Percentiles rank a stretch among this genome's conserved stretches.
Conservation (phyloP, 1,284 basidiomycete species). For the Tylopilus sp. region DNA sequence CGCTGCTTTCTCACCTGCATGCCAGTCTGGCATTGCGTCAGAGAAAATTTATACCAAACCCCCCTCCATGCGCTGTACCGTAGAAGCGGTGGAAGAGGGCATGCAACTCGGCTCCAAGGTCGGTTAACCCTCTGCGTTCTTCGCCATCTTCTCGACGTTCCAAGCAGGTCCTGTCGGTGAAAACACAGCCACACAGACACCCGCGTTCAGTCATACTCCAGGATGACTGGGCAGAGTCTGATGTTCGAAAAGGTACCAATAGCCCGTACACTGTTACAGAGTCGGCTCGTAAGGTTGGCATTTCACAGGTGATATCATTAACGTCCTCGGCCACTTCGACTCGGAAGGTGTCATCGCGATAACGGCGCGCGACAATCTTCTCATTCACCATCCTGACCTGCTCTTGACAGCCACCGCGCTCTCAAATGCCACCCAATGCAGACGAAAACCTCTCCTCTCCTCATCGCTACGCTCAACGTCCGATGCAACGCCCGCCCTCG, state of each 20-base stretch:
- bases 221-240: conserved; percentile 65
- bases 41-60: conserved; percentile 29
- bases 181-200: conserved; percentile 40
- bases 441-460: conserved; percentile 77
- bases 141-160: conserved; percentile 4
- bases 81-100: conserved; percentile 41
- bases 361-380: conserved; percentile 53
- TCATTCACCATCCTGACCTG: conserved; percentile 87
- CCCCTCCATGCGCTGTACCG: conserved; percentile 49
- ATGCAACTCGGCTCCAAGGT: conserved; percentile 20
- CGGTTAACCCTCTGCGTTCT: not conserved
- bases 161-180: conserved; percentile 42
- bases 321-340: conserved; percentile 65
- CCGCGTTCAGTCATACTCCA: conserved; percentile 49
- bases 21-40: conserved; percentile 18
- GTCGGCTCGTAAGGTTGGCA: not conserved
- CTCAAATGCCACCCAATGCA: conserved; percentile 76
- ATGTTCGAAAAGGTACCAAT: conserved; percentile 49
- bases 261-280: not conserved
- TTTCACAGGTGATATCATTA: conserved; percentile 67
- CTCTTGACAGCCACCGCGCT: conserved; percentile 87
- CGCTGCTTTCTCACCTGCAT: not conserved
- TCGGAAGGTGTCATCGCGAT: conserved; percentile 49
- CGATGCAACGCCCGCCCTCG: conserved; percentile 59
- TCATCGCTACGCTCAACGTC: conserved; percentile 54